phyloP scores from a whole-genome alignment of 257 asterid species.

The Sherardia arvensis region DNA sequence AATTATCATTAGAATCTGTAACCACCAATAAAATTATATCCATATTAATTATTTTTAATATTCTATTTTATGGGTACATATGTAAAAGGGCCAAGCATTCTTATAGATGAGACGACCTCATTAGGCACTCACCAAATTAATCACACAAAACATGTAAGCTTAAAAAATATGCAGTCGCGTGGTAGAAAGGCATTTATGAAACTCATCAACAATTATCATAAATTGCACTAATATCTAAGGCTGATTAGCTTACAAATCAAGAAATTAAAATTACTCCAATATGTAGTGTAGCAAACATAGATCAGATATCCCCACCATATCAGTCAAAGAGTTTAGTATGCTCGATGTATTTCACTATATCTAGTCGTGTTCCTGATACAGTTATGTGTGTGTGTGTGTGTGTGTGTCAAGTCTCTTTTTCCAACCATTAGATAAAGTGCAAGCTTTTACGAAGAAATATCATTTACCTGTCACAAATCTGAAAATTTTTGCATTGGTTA shows the following conservation, averaged over 20 bases:
- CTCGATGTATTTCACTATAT: background rate
- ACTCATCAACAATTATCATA: background rate
- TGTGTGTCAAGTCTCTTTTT: background rate
- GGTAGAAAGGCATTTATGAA: background rate
- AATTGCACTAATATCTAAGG: background rate
- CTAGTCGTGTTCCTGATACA: background rate
- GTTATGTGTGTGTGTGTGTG: background rate
- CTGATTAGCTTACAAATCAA: background rate
- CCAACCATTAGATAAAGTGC: constrained; percentile 1
- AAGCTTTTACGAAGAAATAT: constrained; percentile 7
- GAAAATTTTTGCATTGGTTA: constrained; percentile 74
- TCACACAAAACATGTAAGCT: background rate
- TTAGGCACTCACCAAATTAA: background rate
- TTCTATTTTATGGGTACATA: no score
- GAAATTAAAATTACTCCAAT: background rate
- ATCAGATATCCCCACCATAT: background rate
- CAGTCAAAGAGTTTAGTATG: background rate
- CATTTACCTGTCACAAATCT: constrained; percentile 78
- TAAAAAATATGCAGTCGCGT: background rate
- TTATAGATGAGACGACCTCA: background rate
- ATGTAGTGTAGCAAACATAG: background rate
- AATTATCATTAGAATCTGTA: no score
- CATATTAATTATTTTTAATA: no score
- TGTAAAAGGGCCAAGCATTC: no score
- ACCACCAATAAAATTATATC: no score